Base-by-base conservation (phyloP, 2,329 filamentous ascomycete genomes). In the Calonectria hawksworthii region DNA sequence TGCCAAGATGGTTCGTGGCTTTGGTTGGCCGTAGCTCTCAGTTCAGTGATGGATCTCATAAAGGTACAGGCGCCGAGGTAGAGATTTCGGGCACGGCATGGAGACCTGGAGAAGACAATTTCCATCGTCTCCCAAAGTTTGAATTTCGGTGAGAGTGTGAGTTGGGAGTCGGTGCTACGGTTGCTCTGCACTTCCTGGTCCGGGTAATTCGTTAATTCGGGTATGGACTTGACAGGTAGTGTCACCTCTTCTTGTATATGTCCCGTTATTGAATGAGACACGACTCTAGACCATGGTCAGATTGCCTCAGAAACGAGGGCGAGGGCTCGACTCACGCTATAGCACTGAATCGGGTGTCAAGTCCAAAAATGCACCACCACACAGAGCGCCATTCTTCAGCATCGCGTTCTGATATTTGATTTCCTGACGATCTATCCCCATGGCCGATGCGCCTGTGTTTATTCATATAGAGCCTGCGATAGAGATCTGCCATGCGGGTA, bases 1-100 rank as follows among this genome's bases (percentile, higher is more conserved):
- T 61, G 56, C 56, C 56, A 61, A 7, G 23, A 61, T 8, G 34
- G 56, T n/a, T 61, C 56, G 23, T 61, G 34, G 21, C 56, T 61
- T 28, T 61, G 56, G 14, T 38, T 41, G 2, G 56, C 56, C 23
- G 56, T 36, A 11, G 56, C n/a, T 14, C 56, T 61, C 5, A 61
- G 34, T 26, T 61, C 56, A 1, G 56, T 61, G 14, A 41, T 41
- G n/a, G 56, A 61, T 18, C 56, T 61, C 56, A 61, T 61, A 5
- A 61, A 61, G 5, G 56, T 61, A 8, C 34, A 61, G n/a, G 34
- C 34, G 21, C 56, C 56, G 11, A 61, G 14, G n/a, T 61, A 61
- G 34, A 61, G 56, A 10, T 28, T 61, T 28, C 56, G 13, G 23
- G 30, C 23, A 3, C n/a, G 56, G 21, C 56, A 38, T 10, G 34